Evolutionary conservation across 352 stramenopile genomes (phyloP), one percentile per base, ranked within the genome.

Genomic region (Phytophthora pseudosyringae): DNA sequence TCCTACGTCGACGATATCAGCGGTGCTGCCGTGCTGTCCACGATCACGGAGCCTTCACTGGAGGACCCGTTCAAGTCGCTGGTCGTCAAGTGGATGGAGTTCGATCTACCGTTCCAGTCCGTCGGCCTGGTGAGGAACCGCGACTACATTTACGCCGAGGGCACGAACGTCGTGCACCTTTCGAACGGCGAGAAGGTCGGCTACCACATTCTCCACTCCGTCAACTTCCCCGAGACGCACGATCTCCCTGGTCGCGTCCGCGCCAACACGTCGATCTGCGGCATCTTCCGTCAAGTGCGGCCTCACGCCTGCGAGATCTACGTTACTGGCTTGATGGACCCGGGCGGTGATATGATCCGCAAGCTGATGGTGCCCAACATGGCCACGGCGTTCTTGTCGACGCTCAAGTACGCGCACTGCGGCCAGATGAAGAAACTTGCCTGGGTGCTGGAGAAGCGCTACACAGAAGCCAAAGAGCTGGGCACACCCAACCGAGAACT

Each of bases 131-230:
- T 86, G 12, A 41, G 39, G 1, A 75, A 76, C 28, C 73, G 75
- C 5, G 80, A 89, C 61, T 87, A 80, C 28, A 67, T 87, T 35
- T 89, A 76, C 53, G 64, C 77, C 35, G 80, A 89, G 59, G 62
- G 36, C 35, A 80, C 76, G 0, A 67, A 79, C 5, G 53, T 89
- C 12, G 58, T 73, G 10, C 39, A 45, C 4, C 36, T 74, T 2
- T 69, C 67, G 4, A 71, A 69, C 18, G 70, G 73, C 5, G 72
- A 80, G 38, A 72, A 65, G 4, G 65, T 79, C 11, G 75, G 70
- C 11, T 81, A 75, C n/a, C 66, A 78, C 54, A 55, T 83, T n/a
- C 26, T 78, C 25, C 73, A 82, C 59, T 82, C 73, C 0, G 64
- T 82, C 21, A 73, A 73, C 11, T 69, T 82, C 12, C 73, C 76